These are phyloP conservation scores for Micractinium sp. DNA, from an alignment of 139 green algal genomes.

Conservation along the genomic window DNA sequence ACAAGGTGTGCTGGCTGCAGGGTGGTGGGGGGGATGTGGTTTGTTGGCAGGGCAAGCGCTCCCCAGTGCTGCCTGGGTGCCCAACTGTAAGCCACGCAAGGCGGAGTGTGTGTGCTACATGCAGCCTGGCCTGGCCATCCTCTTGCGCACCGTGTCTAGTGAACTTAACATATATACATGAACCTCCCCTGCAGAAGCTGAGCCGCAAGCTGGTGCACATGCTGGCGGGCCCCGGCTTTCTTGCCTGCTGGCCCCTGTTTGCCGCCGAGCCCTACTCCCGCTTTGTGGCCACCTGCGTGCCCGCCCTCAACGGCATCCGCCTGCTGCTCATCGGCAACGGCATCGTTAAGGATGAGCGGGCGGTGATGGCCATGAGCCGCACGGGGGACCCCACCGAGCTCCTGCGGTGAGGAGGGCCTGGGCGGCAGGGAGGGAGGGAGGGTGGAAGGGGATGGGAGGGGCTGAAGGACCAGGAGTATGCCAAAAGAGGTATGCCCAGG, in stretches of 20 bases:
- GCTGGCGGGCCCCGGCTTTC: conserved; percentile 84
- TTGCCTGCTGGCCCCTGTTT: conserved; percentile 91
- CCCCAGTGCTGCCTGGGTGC: too few relatives aligned
- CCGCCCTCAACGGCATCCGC: conserved; percentile 63
- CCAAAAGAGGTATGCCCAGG: too few relatives aligned
- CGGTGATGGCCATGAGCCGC: conserved; percentile 80
- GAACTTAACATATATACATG: too few relatives aligned
- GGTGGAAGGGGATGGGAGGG: too few relatives aligned
- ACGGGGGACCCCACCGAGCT: conserved; percentile 43
- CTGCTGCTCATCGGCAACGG: conserved; percentile 56
- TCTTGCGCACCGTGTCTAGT: too few relatives aligned
- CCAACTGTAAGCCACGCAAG: too few relatives aligned
- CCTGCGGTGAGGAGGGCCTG: conserved; percentile 38
- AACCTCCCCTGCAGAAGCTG: conserved; percentile 72
- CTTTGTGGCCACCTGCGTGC: conserved; percentile 73
- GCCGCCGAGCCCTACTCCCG: conserved; percentile 61
- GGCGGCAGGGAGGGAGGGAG: too few relatives aligned
- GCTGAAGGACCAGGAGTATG: too few relatives aligned
- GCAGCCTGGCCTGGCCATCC: too few relatives aligned
- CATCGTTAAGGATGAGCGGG: conserved; percentile 62
- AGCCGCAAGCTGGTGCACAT: conserved; percentile 95
- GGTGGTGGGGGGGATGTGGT: conserved; percentile 53
- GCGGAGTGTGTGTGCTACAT: too few relatives aligned
- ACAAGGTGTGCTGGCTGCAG: conserved; percentile 25
- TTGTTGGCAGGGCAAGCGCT: too few relatives aligned